Percentiles rank a stretch among this genome's conserved stretches.
Evolutionary conservation across 768 basidiomycete genomes (phyloP).

Genomic region (Panus rudis): DNA sequence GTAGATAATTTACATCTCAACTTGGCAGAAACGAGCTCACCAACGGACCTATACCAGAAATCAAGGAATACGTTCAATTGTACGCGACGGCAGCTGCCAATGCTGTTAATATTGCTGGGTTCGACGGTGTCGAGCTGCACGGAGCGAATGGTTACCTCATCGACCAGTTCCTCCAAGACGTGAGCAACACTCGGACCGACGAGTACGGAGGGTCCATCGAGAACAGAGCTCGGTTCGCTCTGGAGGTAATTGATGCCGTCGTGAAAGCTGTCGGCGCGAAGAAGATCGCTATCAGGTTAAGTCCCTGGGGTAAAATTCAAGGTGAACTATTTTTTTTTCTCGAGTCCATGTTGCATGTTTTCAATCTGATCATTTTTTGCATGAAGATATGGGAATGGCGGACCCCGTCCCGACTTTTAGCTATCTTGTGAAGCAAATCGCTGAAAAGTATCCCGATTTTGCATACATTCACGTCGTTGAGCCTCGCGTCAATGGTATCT

Average conservation of each 20-base stretch:
- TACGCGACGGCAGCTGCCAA: constrained; percentile 16
- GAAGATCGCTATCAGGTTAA: constrained; percentile 32
- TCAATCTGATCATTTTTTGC: constrained; percentile 8
- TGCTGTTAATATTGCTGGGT: constrained; percentile 34
- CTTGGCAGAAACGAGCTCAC: background rate
- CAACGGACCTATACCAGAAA: constrained; percentile 12
- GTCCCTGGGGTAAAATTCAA: constrained; percentile 28
- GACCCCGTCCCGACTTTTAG: constrained; percentile 51
- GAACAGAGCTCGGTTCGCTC: constrained; percentile 38
- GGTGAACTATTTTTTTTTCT: constrained; percentile 12
- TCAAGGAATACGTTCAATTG: constrained; percentile 31
- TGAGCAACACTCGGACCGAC: constrained; percentile 36
- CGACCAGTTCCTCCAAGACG: constrained; percentile 35
- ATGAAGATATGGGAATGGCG: constrained; percentile 38
- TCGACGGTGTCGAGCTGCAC: constrained; percentile 39
- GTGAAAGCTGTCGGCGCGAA: constrained; percentile 34
- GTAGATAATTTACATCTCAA: constrained; percentile 4
- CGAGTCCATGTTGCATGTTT: background rate
- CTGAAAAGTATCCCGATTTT: constrained; percentile 31
- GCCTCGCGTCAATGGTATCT: constrained; percentile 12
- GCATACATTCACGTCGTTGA: constrained; percentile 34
- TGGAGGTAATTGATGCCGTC: constrained; percentile 37
- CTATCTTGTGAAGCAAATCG: constrained; percentile 38
- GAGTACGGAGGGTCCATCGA: constrained; percentile 44
- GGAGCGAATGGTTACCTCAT: constrained; percentile 27